Conservation (phyloP, 164 flowering plant genomes). For the Vitis rupestris region DNA sequence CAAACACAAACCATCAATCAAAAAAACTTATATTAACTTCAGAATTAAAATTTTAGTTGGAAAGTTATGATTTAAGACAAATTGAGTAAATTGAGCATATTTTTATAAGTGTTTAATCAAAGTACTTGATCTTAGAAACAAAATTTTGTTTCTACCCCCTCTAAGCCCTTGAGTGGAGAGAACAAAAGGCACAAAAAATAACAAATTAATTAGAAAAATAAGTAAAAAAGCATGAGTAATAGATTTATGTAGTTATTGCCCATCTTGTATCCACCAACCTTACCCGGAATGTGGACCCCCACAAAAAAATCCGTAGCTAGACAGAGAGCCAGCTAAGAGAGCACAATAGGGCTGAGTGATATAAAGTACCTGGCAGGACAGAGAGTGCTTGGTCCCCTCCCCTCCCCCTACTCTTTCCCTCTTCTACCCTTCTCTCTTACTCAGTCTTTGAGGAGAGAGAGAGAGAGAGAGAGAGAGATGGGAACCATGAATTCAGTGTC, state of each 20-base stretch:
- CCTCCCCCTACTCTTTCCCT: too few relatives aligned
- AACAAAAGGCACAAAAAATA: too few relatives aligned
- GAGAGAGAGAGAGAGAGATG: neutral
- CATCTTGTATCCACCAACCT: neutral
- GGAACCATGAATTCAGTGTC: slow-evolving; percentile 21
- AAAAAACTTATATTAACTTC: too few relatives aligned
- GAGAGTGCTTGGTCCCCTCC: slow-evolving; percentile 15
- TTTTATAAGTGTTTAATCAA: too few relatives aligned
- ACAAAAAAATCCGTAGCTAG: neutral
- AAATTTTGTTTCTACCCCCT: too few relatives aligned
- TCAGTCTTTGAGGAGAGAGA: neutral
- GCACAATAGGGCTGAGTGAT: slow-evolving; percentile 6
- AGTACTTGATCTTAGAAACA: too few relatives aligned
- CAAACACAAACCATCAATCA: too few relatives aligned
- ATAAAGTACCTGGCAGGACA: neutral
- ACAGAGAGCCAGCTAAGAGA: slow-evolving; percentile 20
- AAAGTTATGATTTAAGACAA: too few relatives aligned
- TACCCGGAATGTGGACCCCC: slow-evolving; percentile 17
- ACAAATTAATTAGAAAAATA: too few relatives aligned
- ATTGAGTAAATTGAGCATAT: too few relatives aligned
- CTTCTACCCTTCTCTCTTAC: neutral
- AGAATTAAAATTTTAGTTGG: too few relatives aligned
- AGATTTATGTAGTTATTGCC: neutral
- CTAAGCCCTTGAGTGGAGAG: too few relatives aligned
- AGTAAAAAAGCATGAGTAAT: neutral